Conservation (phyloP, 495 filamentous ascomycete genomes). For the Penicillium cataractarum region DNA sequence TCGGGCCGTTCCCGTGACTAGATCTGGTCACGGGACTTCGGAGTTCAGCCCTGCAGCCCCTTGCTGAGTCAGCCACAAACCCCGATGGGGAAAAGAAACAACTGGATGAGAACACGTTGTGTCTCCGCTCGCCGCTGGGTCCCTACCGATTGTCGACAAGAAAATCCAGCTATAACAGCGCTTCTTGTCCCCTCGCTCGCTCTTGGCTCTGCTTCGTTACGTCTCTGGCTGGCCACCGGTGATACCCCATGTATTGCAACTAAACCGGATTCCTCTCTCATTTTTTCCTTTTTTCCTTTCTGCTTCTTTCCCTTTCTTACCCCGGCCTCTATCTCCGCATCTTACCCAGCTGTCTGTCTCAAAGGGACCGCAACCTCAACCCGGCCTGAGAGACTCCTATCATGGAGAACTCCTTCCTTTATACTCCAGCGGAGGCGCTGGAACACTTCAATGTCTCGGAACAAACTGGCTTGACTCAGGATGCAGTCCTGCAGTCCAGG, state of each 20-base stretch:
- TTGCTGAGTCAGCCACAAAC: conserved; percentile 26
- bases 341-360: conserved; percentile 13
- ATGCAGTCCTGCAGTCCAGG: conserved; percentile 65
- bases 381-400: conserved; percentile 24
- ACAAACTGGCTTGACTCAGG: conserved; percentile 66
- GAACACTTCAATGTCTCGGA: conserved; percentile 71
- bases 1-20: neutral
- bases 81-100: conserved; percentile 22
- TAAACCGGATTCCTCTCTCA: conserved; percentile 14
- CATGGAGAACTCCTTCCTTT: conserved; percentile 84
- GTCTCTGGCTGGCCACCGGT: conserved; percentile 11
- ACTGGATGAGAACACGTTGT: conserved; percentile 47
- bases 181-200: conserved; percentile 16
- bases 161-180: conserved; percentile 6
- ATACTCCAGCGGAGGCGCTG: conserved; percentile 69
- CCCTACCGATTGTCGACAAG: conserved; percentile 14
- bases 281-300: conserved; percentile 26
- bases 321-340: conserved; percentile 23
- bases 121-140: conserved; percentile 27
- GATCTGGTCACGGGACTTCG: conserved; percentile 1
- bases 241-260: conserved; percentile 21
- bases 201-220: conserved; percentile 5
- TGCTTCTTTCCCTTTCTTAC: conserved; percentile 12
- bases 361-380: conserved; percentile 21
- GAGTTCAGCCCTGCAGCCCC: conserved; percentile 28